Conservation (phyloP, 345 rosid genomes). For the Cochlearia excelsa region DNA sequence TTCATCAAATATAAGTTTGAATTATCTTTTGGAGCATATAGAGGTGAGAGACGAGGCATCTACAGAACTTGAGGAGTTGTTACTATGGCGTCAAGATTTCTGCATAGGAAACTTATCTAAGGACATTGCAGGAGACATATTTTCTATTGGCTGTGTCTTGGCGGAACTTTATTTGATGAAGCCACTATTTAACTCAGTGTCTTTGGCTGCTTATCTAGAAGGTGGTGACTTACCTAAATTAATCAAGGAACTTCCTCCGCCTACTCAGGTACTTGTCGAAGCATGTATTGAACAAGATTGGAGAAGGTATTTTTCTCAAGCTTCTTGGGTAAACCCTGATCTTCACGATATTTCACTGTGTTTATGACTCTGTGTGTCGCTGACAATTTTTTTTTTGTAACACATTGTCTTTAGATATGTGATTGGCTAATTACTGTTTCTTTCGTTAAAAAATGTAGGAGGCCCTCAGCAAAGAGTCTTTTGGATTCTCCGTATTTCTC, state of each 20-base stretch:
- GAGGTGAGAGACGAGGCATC: constrained; percentile 52
- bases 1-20: constrained; percentile 47
- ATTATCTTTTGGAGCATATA: constrained; percentile 66
- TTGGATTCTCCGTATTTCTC: constrained; percentile 58
- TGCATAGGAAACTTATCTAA: constrained; percentile 36
- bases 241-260: constrained; percentile 72
- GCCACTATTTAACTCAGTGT: constrained; percentile 72
- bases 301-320: neutral
- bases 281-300: constrained; percentile 34
- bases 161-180: constrained; percentile 74
- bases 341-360: neutral
- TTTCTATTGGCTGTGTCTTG: constrained; percentile 76
- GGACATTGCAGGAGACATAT: constrained; percentile 62
- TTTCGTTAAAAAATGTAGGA: constrained; percentile 46
- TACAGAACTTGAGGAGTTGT: constrained; percentile 60
- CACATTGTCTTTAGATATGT: neutral
- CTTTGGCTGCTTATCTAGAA: constrained; percentile 52
- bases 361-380: constrained; percentile 22
- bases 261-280: constrained; percentile 61
- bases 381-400: constrained; percentile 1
- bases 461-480: constrained; percentile 76
- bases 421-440: neutral
- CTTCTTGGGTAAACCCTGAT: constrained; percentile 8
- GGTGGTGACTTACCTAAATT: constrained; percentile 53
- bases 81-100: constrained; percentile 41